Percentiles rank a stretch among this genome's conserved stretches.
These are phyloP conservation scores for Medicago truncatula DNA, from an alignment of 306 rosid genomes.

Conservation along the genomic window DNA sequence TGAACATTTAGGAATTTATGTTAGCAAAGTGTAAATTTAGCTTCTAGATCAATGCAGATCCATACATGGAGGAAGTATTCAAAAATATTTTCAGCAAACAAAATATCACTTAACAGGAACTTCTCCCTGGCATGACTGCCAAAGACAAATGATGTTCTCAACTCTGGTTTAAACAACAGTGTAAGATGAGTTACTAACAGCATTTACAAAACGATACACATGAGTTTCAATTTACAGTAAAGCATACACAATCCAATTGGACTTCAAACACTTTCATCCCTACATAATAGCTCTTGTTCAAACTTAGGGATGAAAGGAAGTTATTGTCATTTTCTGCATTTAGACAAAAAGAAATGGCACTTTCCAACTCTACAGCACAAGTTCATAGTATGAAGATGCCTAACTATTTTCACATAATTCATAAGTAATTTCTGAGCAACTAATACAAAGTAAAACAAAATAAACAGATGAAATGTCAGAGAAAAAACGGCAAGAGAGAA, in stretches of 20 bases:
- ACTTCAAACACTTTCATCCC: conserved; percentile 8
- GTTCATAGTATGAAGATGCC: conserved; percentile 11
- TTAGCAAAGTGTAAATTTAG: conserved; percentile 30
- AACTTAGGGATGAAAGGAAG: conserved; percentile 21
- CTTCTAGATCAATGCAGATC: conserved; percentile 31
- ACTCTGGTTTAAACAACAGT: conserved; percentile 2
- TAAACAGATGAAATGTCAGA: conserved; percentile 1
- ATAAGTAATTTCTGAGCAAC: conserved; percentile 6
- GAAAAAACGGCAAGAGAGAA: conserved; percentile 8
- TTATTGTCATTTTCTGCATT: conserved; percentile 7
- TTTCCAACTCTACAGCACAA: conserved; percentile 11
- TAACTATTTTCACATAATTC: conserved; percentile 22
- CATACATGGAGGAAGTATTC: neutral
- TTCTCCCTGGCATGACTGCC: conserved; percentile 16
- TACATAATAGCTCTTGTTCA: neutral
- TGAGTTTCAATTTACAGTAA: neutral
- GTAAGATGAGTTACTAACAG: conserved; percentile 19
- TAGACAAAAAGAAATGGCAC: conserved; percentile 9
- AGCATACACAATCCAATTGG: conserved; percentile 17
- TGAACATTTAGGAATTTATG: conserved; percentile 3
- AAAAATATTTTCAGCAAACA: conserved; percentile 31
- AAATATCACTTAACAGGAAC: conserved; percentile 5
- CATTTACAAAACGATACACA: conserved; percentile 23
- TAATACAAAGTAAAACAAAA: conserved; percentile 8
- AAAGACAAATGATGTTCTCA: conserved; percentile 12